Evolutionary conservation across 805 yeast species (phyloP), one percentile per base, ranked within the genome.

Genomic region (Cyberlindnera suaveolens): DNA sequence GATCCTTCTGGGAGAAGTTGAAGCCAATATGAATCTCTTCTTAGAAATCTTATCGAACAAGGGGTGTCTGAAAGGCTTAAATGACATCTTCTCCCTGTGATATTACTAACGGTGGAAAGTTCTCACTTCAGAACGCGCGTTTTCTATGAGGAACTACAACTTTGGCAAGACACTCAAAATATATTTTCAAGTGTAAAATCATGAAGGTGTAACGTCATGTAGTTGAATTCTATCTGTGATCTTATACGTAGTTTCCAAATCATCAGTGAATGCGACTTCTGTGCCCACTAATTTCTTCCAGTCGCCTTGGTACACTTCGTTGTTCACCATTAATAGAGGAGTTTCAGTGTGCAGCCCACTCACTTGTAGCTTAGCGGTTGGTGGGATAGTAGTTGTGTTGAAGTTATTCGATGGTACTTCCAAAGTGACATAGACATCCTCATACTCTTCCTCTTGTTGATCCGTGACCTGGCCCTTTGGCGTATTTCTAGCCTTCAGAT

Each of bases 221-320:
- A 58, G 33, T 26, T 45, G 42, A 2, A 57, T 27, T 18, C 57
- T 45, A 35, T 55, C 60, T 3, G 41, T 42, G 5, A 54, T 47
- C 17, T 52, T 54, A 40, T 46, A 47, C 6, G 36, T 38, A 19
- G 51, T 51, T 6, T 48, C 52, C 27, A 51, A 15, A 30, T 55
- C 60, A n/a, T 58, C 61, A 7, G 52, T 48, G 34, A 61, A 49
- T 26, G 63, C 74, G 34, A 77, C 57, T 48, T 78, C 96, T 0
- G 95, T 84, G 0, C 98, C 98, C 1, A 86, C 81, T 3, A 87
- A 62, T 42, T 75, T 75, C 35, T 73, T 70, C 96, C 97, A 90
- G 18, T 70, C 65, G 2, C 95, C 93, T 60, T 79, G 77, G 58
- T 78, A 87, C 4, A 86, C 62, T 32, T 73, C 68, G 40, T 74